Evolutionary conservation across 2,329 filamentous ascomycete genomes (phyloP).

Genomic region (Aspergillus aculeatinus): DNA sequence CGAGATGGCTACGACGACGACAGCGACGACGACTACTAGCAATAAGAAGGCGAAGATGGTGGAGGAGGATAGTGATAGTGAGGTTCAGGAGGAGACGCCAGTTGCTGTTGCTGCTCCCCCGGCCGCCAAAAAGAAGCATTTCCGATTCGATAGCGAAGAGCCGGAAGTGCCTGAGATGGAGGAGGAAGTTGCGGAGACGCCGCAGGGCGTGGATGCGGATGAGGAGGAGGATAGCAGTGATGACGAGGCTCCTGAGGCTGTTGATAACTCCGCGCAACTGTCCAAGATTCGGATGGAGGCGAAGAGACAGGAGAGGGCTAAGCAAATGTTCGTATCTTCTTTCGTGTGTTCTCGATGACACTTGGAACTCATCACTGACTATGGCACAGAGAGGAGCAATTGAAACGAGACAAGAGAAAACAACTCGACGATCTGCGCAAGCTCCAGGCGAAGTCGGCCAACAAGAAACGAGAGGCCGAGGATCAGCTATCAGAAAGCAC

Average conservation of each 20-base stretch:
- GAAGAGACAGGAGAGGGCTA: slow-evolving; percentile 39
- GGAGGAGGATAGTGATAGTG: slow-evolving; percentile 14
- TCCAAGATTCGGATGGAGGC: slow-evolving; percentile 39
- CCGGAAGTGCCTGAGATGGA: slow-evolving; percentile 26
- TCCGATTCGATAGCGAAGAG: slow-evolving; percentile 46
- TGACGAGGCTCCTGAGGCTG: slow-evolving; percentile 44
- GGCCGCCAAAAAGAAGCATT: slow-evolving; percentile 28
- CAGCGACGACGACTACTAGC: not conserved
- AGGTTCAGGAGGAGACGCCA: slow-evolving; percentile 15
- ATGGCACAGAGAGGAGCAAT: slow-evolving; percentile 36
- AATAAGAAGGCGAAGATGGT: slow-evolving; percentile 7
- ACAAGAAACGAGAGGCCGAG: slow-evolving; percentile 33
- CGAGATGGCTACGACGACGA: slow-evolving; percentile 2
- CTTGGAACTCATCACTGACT: slow-evolving; percentile 20
- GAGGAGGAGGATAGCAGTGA: slow-evolving; percentile 34
- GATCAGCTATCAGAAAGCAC: slow-evolving; percentile 44
- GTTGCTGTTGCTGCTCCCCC: not conserved
- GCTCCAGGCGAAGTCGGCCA: slow-evolving; percentile 36
- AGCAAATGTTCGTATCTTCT: slow-evolving; percentile 34
- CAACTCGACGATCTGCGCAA: slow-evolving; percentile 42
- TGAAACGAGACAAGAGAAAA: slow-evolving; percentile 41
- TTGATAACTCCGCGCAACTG: slow-evolving; percentile 42
- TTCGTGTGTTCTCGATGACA: not conserved
- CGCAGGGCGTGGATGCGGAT: slow-evolving; percentile 18
- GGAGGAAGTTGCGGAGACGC: slow-evolving; percentile 22